Evolutionary conservation across 495 filamentous ascomycete species (phyloP).

Genomic region (Jackrogersella minutella): DNA sequence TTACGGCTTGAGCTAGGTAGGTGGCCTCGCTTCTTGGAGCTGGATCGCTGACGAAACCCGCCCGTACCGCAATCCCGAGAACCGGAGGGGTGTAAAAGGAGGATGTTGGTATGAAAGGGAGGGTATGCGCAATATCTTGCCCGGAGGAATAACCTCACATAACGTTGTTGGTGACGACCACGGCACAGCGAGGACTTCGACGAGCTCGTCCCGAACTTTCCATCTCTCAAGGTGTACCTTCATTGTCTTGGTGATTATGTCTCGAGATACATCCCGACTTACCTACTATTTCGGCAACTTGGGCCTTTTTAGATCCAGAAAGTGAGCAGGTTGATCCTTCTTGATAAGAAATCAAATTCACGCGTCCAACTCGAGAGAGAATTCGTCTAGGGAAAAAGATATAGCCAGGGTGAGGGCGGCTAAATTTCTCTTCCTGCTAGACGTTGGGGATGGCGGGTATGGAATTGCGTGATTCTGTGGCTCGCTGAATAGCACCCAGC

Average conservation of each 20-base stretch:
- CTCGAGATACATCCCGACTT: neutral
- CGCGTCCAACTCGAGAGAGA: neutral
- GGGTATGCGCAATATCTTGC: neutral
- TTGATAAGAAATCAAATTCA: neutral
- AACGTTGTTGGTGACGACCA: neutral
- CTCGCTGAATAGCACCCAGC: neutral
- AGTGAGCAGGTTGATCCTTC: neutral
- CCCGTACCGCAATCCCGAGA: neutral
- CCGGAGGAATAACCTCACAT: neutral
- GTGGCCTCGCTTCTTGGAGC: neutral
- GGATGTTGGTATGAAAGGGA: neutral
- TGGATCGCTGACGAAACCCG: neutral
- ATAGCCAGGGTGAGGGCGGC: neutral
- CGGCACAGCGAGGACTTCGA: neutral
- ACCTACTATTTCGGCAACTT: neutral
- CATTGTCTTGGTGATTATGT: neutral
- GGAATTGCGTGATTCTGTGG: neutral
- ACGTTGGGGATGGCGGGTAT: neutral
- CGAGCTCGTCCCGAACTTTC: neutral
- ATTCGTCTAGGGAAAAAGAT: neutral
- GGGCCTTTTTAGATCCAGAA: neutral
- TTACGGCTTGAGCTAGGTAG: neutral
- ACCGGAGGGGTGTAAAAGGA: neutral
- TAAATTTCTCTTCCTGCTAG: neutral
- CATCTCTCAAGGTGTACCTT: neutral